Evolutionary conservation across 2,329 filamentous ascomycete genomes (phyloP), one percentile per base, ranked within the genome.

Genomic region (Pseudocercospora fuligena): DNA sequence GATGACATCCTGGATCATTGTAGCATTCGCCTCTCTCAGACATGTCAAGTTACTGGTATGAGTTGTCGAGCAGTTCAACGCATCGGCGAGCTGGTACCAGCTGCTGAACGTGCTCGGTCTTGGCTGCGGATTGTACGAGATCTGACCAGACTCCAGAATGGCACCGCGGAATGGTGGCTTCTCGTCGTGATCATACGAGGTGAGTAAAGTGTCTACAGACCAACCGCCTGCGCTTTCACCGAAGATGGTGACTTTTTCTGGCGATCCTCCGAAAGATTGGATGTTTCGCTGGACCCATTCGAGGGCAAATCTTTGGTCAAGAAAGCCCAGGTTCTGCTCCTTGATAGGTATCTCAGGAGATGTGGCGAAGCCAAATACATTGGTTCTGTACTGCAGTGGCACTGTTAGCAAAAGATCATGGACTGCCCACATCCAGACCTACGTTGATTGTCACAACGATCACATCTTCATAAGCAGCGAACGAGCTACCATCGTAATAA

Each of bases 331-430:
- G 49, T 80, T 80, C 25, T 72, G 73, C 6, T 70, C 70, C 1
- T 65, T 70, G n/a, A 71, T 27, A 5, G 78, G 78, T 8, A 81
- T 64, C 69, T 80, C 70, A 65, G 80, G 67, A 65, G 78, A 65
- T 66, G 71, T 70, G 70, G 77, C 76, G 71, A 83, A 82, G 11
- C 80, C 80, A 68, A 82, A 82, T 12, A 66, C 72, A 49, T 78
- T 79, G 0, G 77, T 78, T 3, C 77, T 65, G 63, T 79, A 79
- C 40, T 43, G 40, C 19, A 14, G 33, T 36, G 11, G 33, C 12
- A 16, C 33, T 36, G 33, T 36, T 11, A 36, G 11, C 33, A 36
- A 16, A 5, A 36, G 1, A 36, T 36, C 33, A 2, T 36, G 3
- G 12, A 36, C 1, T 43, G 40, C 7, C 5, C 19, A 5, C n/a